Base-by-base conservation (phyloP, 1,284 basidiomycete species). In the Coniferiporia sulphurascens region DNA sequence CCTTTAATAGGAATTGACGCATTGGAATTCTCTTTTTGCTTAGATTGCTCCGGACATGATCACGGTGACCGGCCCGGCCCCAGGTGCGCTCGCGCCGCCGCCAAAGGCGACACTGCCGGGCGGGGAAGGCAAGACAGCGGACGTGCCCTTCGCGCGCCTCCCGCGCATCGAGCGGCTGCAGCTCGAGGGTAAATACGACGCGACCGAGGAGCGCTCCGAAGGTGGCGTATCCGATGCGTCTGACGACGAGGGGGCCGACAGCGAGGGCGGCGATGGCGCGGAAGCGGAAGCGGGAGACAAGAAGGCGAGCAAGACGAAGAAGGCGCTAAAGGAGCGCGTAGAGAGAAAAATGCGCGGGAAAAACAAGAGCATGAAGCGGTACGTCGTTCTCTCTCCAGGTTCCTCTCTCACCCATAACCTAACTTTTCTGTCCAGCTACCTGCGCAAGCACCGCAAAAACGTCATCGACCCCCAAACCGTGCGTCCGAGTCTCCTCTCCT, bases 11-110 rank as follows among this genome's bases (percentile, higher is more conserved):
- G 63, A 59, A 32, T 9, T 46, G 36, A 49, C 22, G 38, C 45
- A 43, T 49, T 38, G 27, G 27, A 27, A 3, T 52, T 19, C 50
- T 5, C 34, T n/a, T n/a, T n/a, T n/a, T 22, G 17, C 22, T n/a
- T 64, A 90, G 90, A 89, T 98, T 63, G 90, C 91, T 75, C 89
- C 94, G 3, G 95, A 98, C 64, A 86, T 97, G 76, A 99, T 99
- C 67, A 83, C 91, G 0, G 80, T 98, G 59, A 93, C 98, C 72
- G 86, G 92, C 0, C 87, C 93, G 59, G 85, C 92, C 69, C 74
- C 94, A 36, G 93, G 93, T 22, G 82, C 82, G 17, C 75, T 95
- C 48, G 86, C 83, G 6, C 81, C 83, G 1, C 77, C 80, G 2
- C 80, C 78, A 7, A 87, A 83, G 65, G 68, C 85, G 55, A 84